These are phyloP conservation scores for Dryas octopetala DNA, from an alignment of 306 rosid species.

Conservation along the genomic window DNA sequence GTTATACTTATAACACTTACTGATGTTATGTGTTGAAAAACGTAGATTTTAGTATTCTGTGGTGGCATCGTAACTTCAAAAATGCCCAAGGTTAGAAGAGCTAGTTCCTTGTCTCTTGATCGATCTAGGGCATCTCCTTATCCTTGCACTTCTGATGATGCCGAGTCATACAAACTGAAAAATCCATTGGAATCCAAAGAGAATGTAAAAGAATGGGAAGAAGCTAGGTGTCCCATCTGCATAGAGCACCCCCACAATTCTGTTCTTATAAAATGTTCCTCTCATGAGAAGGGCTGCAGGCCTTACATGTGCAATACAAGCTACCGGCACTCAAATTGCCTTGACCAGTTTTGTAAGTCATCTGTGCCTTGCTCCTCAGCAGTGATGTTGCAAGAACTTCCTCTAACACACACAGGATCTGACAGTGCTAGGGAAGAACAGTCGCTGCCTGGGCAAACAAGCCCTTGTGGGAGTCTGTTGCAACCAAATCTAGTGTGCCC, in stretches of 20 bases:
- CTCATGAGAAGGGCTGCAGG: constrained; percentile 70
- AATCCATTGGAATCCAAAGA: constrained; percentile 37
- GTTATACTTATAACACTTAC: background rate
- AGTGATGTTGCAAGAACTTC: constrained; percentile 51
- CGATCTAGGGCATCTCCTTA: constrained; percentile 48
- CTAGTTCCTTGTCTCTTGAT: constrained; percentile 44
- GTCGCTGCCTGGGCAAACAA: constrained; percentile 33
- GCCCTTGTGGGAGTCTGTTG: constrained; percentile 35
- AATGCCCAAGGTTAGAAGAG: constrained; percentile 76
- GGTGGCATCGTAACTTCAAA: constrained; percentile 26
- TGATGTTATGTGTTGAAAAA: constrained; percentile 16
- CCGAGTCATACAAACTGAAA: constrained; percentile 30
- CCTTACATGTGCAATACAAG: constrained; percentile 87
- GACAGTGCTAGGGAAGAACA: constrained; percentile 36
- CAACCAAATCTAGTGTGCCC: constrained; percentile 61
- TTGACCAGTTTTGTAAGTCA: constrained; percentile 76
- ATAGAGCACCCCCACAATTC: constrained; percentile 80
- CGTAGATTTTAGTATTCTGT: constrained; percentile 33
- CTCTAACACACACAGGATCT: constrained; percentile 43
- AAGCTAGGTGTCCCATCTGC: constrained; percentile 76
- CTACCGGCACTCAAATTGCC: constrained; percentile 81
- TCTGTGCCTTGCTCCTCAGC: constrained; percentile 50
- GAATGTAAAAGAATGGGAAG: constrained; percentile 70
- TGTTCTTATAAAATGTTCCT: constrained; percentile 71
- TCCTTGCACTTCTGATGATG: constrained; percentile 39